These are phyloP conservation scores for Hansfordia pulvinata DNA, from an alignment of 2,329 filamentous ascomycete genomes.

Conservation along the genomic window DNA sequence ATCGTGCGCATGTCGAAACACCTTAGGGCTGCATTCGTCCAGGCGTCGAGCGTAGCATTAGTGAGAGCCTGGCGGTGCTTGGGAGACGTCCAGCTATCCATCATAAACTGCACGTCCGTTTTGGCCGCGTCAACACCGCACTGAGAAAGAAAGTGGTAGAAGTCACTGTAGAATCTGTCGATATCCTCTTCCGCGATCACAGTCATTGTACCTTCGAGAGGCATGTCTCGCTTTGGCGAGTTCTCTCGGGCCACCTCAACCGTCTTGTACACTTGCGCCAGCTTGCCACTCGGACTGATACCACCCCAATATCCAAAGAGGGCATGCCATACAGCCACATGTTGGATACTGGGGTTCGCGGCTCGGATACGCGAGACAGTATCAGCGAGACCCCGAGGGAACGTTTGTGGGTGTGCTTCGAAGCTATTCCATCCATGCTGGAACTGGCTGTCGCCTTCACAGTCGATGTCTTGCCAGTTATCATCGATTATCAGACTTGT, in stretches of 20 bases:
- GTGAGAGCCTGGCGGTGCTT: conserved; percentile 59
- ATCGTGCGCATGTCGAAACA: conserved; percentile 70
- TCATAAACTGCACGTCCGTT: conserved; percentile 82
- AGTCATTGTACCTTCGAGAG: conserved; percentile 51
- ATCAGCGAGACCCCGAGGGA: conserved; percentile 66
- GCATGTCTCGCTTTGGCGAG: conserved; percentile 28
- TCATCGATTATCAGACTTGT: conserved; percentile 90
- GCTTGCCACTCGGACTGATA: conserved; percentile 58
- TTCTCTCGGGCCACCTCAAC: conserved; percentile 39
- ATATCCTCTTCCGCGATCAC: conserved; percentile 66
- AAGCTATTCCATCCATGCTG: conserved; percentile 65
- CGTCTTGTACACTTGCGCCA: conserved; percentile 71
- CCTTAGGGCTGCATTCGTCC: conserved; percentile 63
- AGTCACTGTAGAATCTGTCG: conserved; percentile 71
- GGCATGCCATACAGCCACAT: conserved; percentile 92
- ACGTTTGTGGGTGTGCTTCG: conserved; percentile 67
- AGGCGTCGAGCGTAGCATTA: conserved; percentile 70
- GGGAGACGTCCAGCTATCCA: conserved; percentile 62
- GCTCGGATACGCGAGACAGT: conserved; percentile 56
- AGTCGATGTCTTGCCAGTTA: conserved; percentile 76
- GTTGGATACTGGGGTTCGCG: conserved; percentile 57
- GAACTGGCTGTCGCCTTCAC: conserved; percentile 34
- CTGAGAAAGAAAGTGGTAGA: conserved; percentile 67
- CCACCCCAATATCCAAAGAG: conserved; percentile 84
- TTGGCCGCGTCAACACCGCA: conserved; percentile 80